Evolutionary conservation across 1,284 basidiomycete species (phyloP), one percentile per base, ranked within the genome.

Genomic region (Testicularia cyperi): DNA sequence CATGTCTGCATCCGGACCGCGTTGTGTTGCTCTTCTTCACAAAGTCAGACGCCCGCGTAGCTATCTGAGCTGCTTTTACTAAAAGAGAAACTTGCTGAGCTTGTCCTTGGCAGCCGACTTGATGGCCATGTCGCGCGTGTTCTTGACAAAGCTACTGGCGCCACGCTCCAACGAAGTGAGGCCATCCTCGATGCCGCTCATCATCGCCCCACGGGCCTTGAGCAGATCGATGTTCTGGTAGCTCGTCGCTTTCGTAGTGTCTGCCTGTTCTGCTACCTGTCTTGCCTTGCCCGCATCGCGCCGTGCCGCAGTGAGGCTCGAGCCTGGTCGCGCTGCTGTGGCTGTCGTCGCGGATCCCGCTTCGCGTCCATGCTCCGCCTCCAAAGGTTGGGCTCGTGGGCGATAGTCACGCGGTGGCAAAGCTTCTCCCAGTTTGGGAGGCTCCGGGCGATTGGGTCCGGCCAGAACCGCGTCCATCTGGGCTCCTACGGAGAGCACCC

Each of bases 21-120:
- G n/a, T n/a, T n/a, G n/a, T n/a, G n/a, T n/a, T n/a, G n/a, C n/a
- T n/a, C n/a, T 38, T 38, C 27, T 30, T 28, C 24, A 26, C 37
- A 38, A n/a, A 29, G 13, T 28, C 26, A 12, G 9, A n/a, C n/a
- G n/a, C n/a, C n/a, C n/a, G n/a, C n/a, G n/a, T n/a, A n/a, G n/a
- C n/a, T n/a, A n/a, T n/a, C n/a, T n/a, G n/a, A n/a, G n/a, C n/a
- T n/a, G n/a, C n/a, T n/a, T n/a, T n/a, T n/a, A n/a, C n/a, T n/a
- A 64, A 15, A 51, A 58, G 39, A 65, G 53, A 33, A 61, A 46
- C 33, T 57, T 53, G 44, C 64, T 53, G 25, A 71, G 13, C 44
- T 69, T 68, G 28, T 65, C 65, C 39, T 61, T 61, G 24, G 67
- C 68, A 1, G 66, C 66, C 7, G 60, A 49, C 30, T 69, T 66